Conservation (phyloP, 2,329 filamentous ascomycete genomes). For the Phyllosticta capitalensis region DNA sequence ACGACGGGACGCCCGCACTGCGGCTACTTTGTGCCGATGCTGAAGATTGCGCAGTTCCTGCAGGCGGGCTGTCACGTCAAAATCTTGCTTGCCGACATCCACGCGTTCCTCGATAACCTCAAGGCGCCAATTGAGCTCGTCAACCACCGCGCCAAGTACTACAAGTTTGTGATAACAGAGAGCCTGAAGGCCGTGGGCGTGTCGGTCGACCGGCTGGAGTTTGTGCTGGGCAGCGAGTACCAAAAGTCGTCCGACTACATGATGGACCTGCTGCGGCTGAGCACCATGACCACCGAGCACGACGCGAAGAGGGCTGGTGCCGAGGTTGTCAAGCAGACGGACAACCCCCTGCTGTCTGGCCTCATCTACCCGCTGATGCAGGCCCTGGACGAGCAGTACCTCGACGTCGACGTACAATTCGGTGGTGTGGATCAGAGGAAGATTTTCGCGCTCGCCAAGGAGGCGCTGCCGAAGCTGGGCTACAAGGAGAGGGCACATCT, state of each 20-base stretch:
- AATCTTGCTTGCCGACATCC: constrained; percentile 57
- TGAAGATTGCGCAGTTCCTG: constrained; percentile 85
- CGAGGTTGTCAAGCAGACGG: constrained; percentile 88
- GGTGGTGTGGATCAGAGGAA: constrained; percentile 74
- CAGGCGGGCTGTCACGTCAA: constrained; percentile 74
- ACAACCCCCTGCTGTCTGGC: constrained; percentile 63
- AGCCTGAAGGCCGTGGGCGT: constrained; percentile 71
- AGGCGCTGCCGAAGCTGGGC: constrained; percentile 75
- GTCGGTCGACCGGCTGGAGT: constrained; percentile 66
- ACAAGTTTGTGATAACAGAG: constrained; percentile 64
- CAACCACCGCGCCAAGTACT: constrained; percentile 72
- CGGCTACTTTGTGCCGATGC: constrained; percentile 78
- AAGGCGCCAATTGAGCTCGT: constrained; percentile 87
- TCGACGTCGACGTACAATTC: constrained; percentile 81
- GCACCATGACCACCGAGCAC: constrained; percentile 60
- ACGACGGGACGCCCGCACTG: constrained; percentile 82
- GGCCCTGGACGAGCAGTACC: constrained; percentile 73
- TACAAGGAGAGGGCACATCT: constrained; percentile 66
- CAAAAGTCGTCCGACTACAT: constrained; percentile 60
- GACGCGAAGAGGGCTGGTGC: constrained; percentile 84
- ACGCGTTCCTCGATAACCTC: constrained; percentile 70
- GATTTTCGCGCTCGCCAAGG: constrained; percentile 76
- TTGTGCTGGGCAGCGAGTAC: constrained; percentile 78
- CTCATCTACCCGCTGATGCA: constrained; percentile 82
- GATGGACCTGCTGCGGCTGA: constrained; percentile 80